Percentiles rank a stretch among this genome's conserved stretches.
phyloP scores from a whole-genome alignment of 805 yeast genomes.

The Zygosaccharomyces rouxii region DNA sequence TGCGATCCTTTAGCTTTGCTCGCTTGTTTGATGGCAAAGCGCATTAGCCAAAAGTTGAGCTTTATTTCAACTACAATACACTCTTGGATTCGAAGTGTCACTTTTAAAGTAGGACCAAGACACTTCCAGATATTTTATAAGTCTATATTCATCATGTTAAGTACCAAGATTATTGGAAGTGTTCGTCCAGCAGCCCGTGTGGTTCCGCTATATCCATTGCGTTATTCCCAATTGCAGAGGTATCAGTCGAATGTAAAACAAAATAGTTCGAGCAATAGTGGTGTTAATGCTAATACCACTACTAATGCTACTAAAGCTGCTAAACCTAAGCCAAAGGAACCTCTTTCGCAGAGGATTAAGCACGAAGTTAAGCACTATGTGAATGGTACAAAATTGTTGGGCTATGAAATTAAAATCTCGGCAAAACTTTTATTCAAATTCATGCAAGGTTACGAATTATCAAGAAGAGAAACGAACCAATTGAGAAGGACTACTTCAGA shows the following conservation, averaged over 20 bases:
- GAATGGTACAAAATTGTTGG: slow-evolving; percentile 92
- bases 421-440: slow-evolving; percentile 74
- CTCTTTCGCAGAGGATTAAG: slow-evolving; percentile 46
- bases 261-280: not conserved
- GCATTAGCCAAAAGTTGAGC: slow-evolving; percentile 2
- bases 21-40: slow-evolving; percentile 3
- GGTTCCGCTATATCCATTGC: slow-evolving; percentile 3
- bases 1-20: slow-evolving; percentile 1
- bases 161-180: slow-evolving; percentile 2
- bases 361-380: slow-evolving; percentile 89
- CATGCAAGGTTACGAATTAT: slow-evolving; percentile 84
- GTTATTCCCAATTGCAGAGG: slow-evolving; percentile 4
- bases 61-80: slow-evolving; percentile 2
- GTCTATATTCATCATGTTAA: slow-evolving; percentile 1
- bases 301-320: not conserved
- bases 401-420: slow-evolving; percentile 83
- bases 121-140: not conserved
- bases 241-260: slow-evolving; percentile 1
- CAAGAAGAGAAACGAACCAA: slow-evolving; percentile 87
- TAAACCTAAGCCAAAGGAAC: slow-evolving; percentile 37
- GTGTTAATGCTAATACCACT: not conserved
- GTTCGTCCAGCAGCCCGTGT: slow-evolving; percentile 5
- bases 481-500: slow-evolving; percentile 83
- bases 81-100: not conserved
- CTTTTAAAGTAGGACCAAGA: not conserved